phyloP scores from a whole-genome alignment of 208 protist species.

The Acanthamoeba lenticulata region DNA sequence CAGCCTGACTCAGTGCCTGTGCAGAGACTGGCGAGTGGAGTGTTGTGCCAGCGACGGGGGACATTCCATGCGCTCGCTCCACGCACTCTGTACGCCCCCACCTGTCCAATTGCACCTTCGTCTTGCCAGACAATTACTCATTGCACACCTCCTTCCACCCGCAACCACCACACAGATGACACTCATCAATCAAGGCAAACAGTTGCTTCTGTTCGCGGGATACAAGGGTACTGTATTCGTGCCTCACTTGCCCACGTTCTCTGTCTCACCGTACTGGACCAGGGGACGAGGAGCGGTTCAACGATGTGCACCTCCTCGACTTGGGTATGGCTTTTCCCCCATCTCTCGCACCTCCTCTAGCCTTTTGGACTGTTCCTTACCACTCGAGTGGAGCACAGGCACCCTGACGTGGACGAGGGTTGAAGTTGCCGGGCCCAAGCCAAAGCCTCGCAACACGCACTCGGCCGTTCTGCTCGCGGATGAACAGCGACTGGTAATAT shows the following conservation, averaged over 20 bases:
- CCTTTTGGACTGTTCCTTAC: background rate
- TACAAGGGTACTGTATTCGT: background rate
- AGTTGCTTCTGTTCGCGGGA: constrained; percentile 4
- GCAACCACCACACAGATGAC: background rate
- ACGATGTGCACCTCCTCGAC: constrained; percentile 3
- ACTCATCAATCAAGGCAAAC: constrained; percentile 21
- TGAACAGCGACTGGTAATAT: background rate
- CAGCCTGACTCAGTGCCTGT: background rate
- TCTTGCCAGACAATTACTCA: no score
- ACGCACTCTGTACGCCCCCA: background rate
- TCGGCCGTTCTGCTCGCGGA: background rate
- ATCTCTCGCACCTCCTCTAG: background rate
- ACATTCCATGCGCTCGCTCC: background rate
- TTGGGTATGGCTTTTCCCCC: background rate
- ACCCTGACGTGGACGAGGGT: background rate
- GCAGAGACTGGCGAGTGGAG: background rate
- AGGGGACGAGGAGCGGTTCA: background rate
- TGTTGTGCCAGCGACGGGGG: background rate
- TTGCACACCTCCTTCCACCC: background rate
- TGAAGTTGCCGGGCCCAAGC: background rate
- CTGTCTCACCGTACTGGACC: background rate
- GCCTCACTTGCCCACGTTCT: no score
- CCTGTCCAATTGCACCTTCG: background rate
- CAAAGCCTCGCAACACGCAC: background rate
- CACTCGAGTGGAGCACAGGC: background rate